Evolutionary conservation across 1,284 basidiomycete genomes (phyloP).

Genomic region (Termitomyces sp.): DNA sequence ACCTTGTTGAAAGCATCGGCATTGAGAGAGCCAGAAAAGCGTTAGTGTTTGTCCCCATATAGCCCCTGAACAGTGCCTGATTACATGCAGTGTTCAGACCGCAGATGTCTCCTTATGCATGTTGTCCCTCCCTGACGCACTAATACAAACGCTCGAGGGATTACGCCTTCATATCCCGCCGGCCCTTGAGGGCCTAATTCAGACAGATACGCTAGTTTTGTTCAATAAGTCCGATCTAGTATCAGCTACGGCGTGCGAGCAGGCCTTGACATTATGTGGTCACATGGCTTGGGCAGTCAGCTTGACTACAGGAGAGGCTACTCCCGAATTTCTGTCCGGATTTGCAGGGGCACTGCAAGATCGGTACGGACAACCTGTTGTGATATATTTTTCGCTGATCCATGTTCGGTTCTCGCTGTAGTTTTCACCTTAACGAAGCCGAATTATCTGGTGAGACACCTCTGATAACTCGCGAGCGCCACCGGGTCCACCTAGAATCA

Average conservation of each 20-base stretch:
- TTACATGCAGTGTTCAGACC: conserved; percentile 44
- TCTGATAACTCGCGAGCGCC: conserved; percentile 75
- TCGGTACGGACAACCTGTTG: conserved; percentile 36
- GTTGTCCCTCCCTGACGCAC: conserved; percentile 57
- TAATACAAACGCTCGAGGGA: conserved; percentile 18
- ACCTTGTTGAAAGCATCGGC: conserved; percentile 80
- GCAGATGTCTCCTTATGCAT: conserved; percentile 78
- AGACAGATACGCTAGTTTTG: conserved; percentile 54
- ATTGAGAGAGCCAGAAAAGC: conserved; percentile 65
- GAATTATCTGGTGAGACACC: conserved; percentile 39
- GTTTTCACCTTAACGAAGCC: conserved; percentile 34
- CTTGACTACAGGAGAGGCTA: conserved; percentile 55
- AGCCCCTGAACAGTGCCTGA: conserved; percentile 1
- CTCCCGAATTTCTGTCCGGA: conserved; percentile 50
- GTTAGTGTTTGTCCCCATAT: conserved; percentile 36
- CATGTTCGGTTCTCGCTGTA: conserved; percentile 15
- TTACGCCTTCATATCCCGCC: conserved; percentile 37
- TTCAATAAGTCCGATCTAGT: conserved; percentile 73
- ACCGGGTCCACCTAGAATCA: conserved; percentile 69
- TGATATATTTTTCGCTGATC: background rate
- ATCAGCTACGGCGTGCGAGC: conserved; percentile 9
- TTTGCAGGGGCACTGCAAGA: conserved; percentile 50
- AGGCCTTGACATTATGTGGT: conserved; percentile 11
- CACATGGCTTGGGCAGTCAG: conserved; percentile 53
- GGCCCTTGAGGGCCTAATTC: conserved; percentile 44